phyloP scores from a whole-genome alignment of 2,329 filamentous ascomycete species.

The Verticillium klebahnii region DNA sequence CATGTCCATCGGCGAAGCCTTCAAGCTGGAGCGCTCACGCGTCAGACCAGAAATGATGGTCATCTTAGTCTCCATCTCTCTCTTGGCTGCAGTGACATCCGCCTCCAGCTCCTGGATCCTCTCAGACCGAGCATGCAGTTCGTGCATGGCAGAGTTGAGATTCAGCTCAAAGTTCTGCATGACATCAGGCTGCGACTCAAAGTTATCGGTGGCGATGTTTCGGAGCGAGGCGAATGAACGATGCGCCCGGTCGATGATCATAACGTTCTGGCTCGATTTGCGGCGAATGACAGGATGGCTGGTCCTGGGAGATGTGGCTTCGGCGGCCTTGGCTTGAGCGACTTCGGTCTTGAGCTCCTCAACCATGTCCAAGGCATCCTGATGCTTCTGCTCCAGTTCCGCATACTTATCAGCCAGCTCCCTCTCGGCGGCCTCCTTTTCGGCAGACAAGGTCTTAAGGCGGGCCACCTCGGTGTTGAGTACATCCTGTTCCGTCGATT shows the following conservation, averaged over 20 bases:
- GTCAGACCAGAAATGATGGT: slow-evolving; percentile 92
- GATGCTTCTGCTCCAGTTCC: slow-evolving; percentile 78
- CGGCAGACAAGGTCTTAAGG: slow-evolving; percentile 64
- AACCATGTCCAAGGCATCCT: slow-evolving; percentile 76
- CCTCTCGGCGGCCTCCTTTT: slow-evolving; percentile 72
- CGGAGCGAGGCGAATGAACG: slow-evolving; percentile 85
- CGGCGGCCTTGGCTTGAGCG: slow-evolving; percentile 64
- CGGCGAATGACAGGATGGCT: slow-evolving; percentile 79
- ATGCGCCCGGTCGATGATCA: slow-evolving; percentile 85
- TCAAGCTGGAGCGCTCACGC: slow-evolving; percentile 85
- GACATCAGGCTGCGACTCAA: slow-evolving; percentile 74
- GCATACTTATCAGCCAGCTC: slow-evolving; percentile 73
- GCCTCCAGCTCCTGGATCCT: slow-evolving; percentile 85
- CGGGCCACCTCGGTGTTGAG: slow-evolving; percentile 64
- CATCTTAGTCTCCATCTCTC: slow-evolving; percentile 96
- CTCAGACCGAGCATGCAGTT: slow-evolving; percentile 81
- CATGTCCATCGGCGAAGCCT: slow-evolving; percentile 81
- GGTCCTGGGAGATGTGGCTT: slow-evolving; percentile 54
- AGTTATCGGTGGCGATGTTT: slow-evolving; percentile 81
- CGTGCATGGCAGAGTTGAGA: slow-evolving; percentile 86
- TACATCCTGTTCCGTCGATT: not conserved
- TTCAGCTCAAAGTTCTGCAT: slow-evolving; percentile 93
- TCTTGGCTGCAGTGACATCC: slow-evolving; percentile 77
- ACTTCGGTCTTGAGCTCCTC: slow-evolving; percentile 88
- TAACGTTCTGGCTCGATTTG: slow-evolving; percentile 86